phyloP scores from a whole-genome alignment of 345 rosid species.

The Salix arbutifolia region DNA sequence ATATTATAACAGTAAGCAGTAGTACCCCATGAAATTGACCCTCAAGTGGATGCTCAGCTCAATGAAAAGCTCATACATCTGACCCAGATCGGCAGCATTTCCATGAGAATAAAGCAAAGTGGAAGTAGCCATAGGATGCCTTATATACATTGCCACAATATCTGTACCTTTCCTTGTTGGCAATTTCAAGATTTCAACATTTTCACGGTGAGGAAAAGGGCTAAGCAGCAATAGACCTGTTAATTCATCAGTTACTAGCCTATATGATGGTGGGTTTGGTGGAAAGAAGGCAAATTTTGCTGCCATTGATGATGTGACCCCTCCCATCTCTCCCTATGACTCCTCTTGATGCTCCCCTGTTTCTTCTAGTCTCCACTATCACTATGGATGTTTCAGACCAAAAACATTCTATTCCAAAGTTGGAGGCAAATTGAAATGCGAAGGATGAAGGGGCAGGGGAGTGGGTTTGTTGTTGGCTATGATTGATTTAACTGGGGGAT shows the following conservation, averaged over 20 bases:
- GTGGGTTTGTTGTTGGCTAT: not conserved
- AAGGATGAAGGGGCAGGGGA: not conserved
- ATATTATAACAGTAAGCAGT: not conserved
- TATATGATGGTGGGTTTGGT: constrained; percentile 90
- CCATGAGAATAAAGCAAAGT: constrained; percentile 92
- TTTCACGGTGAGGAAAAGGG: constrained; percentile 84
- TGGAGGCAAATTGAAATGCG: not conserved
- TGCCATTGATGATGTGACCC: constrained; percentile 97
- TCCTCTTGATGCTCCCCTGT: not conserved
- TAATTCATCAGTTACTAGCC: constrained; percentile 45
- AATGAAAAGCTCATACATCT: constrained; percentile 97
- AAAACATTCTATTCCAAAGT: constrained; percentile 8
- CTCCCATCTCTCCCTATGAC: constrained; percentile 52
- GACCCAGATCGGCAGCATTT: constrained; percentile 92
- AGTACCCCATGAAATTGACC: constrained; percentile 88
- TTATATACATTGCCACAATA: constrained; percentile 71
- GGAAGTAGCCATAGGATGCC: constrained; percentile 84
- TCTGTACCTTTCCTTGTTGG: constrained; percentile 74
- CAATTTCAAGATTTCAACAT: constrained; percentile 71
- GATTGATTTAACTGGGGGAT: not conserved
- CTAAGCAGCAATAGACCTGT: constrained; percentile 62
- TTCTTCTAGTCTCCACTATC: not conserved
- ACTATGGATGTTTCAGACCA: not conserved
- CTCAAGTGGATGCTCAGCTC: constrained; percentile 89
- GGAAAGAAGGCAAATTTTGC: constrained; percentile 93